Conservation (phyloP, 2,329 filamentous ascomycete genomes). For the Fusarium sp. region DNA sequence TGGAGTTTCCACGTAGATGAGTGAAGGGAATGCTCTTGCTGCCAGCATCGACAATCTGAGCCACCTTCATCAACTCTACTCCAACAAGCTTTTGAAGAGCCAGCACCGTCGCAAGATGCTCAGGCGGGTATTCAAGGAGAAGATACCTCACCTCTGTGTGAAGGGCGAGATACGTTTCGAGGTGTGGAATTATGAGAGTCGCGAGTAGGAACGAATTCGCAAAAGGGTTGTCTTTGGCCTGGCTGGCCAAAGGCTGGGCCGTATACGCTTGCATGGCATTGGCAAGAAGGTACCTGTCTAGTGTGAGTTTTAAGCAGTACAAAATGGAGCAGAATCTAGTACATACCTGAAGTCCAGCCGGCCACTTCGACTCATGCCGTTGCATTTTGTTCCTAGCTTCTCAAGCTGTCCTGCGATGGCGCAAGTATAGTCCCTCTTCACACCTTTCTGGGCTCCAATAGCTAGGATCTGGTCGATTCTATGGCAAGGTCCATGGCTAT, state of each 20-base stretch:
- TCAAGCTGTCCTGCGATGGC: constrained; percentile 62
- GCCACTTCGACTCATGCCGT: constrained; percentile 60
- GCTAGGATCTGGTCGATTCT: constrained; percentile 67
- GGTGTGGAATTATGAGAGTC: constrained; percentile 65
- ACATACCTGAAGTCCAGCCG: constrained; percentile 66
- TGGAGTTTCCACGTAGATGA: constrained; percentile 49
- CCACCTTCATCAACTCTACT: constrained; percentile 64
- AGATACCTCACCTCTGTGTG: constrained; percentile 64
- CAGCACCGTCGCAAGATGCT: constrained; percentile 64
- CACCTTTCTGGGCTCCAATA: constrained; percentile 64
- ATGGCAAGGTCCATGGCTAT: constrained; percentile 45
- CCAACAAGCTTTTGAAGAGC: constrained; percentile 67
- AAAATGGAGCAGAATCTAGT: not conserved
- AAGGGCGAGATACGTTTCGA: constrained; percentile 65
- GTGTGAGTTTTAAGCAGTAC: constrained; percentile 4
- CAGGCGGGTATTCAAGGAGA: constrained; percentile 65
- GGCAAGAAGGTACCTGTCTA: constrained; percentile 63
- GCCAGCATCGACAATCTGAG: constrained; percentile 61
- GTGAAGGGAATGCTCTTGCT: constrained; percentile 50
- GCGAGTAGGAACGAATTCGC: constrained; percentile 63
- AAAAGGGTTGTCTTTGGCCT: constrained; percentile 63
- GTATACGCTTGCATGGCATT: constrained; percentile 68
- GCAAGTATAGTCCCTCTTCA: constrained; percentile 58
- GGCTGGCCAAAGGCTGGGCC: constrained; percentile 58
- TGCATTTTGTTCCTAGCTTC: constrained; percentile 60